A percentile compares a stretch with the other conserved stretches of the same genome.
Conservation (phyloP, 805 yeast species). For the Kluyveromyces starmeri region DNA sequence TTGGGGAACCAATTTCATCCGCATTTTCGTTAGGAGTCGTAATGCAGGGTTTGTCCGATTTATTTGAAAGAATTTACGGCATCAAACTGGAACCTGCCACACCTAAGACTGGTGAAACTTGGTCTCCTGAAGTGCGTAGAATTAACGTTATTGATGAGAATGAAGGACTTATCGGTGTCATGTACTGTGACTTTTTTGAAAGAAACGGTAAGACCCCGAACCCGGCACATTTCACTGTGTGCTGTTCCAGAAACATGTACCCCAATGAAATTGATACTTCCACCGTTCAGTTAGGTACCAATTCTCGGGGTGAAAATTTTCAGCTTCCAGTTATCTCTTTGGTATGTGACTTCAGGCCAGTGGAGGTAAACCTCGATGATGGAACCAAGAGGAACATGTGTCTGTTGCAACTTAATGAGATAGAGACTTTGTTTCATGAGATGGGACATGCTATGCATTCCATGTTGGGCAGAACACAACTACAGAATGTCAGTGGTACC, state of each 20-base stretch:
- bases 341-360: conserved; percentile 66
- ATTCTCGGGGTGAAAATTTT: conserved; percentile 38
- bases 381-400: conserved; percentile 36
- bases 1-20: conserved; percentile 44
- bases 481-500: conserved; percentile 92
- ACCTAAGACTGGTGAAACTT: conserved; percentile 65
- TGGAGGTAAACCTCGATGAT: conserved; percentile 25
- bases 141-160: conserved; percentile 62
- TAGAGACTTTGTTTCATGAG: conserved; percentile 92
- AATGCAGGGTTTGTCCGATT: conserved; percentile 66
- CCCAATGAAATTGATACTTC: conserved; percentile 39
- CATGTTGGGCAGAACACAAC: conserved; percentile 83
- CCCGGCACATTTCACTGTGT: conserved; percentile 94
- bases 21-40: conserved; percentile 83
- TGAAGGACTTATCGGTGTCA: conserved; percentile 61
- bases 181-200: conserved; percentile 82
- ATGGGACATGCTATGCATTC: conserved; percentile 99
- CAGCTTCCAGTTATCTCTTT: conserved; percentile 88
- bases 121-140: conserved; percentile 82
- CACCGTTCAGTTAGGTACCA: conserved; percentile 27
- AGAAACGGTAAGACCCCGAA: conserved; percentile 65
- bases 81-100: conserved; percentile 62
- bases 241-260: conserved; percentile 79
- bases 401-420: conserved; percentile 62
- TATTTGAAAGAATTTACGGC: conserved; percentile 68